Evolutionary conservation across 176 grass and related monocot genomes (phyloP).

Genomic region (Oryza meyeriana): DNA sequence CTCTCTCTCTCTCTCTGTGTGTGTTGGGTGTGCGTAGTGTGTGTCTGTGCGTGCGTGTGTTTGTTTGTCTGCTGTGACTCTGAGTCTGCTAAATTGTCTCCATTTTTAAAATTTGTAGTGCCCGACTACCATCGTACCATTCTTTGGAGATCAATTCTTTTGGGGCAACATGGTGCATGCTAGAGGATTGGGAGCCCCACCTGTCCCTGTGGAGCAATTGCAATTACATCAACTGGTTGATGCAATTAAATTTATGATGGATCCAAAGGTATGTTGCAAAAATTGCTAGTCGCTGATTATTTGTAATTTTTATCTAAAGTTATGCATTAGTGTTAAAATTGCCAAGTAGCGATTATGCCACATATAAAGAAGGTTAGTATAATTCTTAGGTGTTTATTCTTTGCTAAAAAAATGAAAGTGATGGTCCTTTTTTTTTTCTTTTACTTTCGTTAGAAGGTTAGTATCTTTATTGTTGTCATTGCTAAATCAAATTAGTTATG

Average conservation of each 20-base stretch:
- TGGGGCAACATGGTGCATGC: conserved; percentile 71
- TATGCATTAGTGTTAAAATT: neutral
- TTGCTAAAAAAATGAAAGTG: neutral
- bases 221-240: conserved; percentile 48
- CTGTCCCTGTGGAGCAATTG: conserved; percentile 68
- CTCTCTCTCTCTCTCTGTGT: neutral
- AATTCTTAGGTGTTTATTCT: neutral
- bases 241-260: conserved; percentile 76
- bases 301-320: neutral
- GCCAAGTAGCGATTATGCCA: neutral
- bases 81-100: neutral
- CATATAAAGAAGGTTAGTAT: neutral
- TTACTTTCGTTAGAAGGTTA: neutral
- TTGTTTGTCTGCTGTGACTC: neutral
- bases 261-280: conserved; percentile 49
- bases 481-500: neutral
- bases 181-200: conserved; percentile 60
- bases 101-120: conserved; percentile 48
- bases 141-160: conserved; percentile 83
- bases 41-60: no score
- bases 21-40: neutral
- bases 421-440: neutral
- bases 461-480: neutral
- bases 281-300: neutral
- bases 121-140: conserved; percentile 67